Conservation (phyloP, 2,329 filamentous ascomycete species). For the Fusarium heterosporum region DNA sequence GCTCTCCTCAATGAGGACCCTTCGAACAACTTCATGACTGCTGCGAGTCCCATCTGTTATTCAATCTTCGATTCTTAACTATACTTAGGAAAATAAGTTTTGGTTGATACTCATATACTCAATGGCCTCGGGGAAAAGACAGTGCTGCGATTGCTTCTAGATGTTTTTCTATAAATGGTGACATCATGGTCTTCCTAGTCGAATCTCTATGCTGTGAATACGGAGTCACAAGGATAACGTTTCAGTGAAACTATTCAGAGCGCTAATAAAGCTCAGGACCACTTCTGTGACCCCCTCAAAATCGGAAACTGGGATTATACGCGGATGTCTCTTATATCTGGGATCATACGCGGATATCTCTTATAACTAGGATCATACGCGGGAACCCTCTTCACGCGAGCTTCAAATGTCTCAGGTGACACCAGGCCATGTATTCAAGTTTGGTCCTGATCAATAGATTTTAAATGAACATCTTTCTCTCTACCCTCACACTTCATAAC, state of each 20-base stretch:
- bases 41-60: not conserved
- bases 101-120: not conserved
- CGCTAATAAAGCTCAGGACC: not conserved
- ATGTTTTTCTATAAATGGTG: not conserved
- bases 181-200: not conserved
- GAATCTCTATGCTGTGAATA: not conserved
- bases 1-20: not conserved
- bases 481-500: not conserved
- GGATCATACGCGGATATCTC: not conserved
- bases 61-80: not conserved
- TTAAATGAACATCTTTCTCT: not conserved
- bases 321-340: not conserved
- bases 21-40: not conserved
- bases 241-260: not conserved
- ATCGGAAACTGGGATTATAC: not conserved
- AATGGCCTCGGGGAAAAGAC: too few species aligned
- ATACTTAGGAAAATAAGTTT: not conserved
- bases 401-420: not conserved
- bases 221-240: not conserved
- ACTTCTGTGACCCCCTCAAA: not conserved
- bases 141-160: not conserved
- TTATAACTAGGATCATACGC: constrained; percentile 3
- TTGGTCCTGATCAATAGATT: not conserved
- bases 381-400: not conserved
- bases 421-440: not conserved